Base-by-base conservation (phyloP, 73 alveolate species). In the Blepharisma japonicum region DNA sequence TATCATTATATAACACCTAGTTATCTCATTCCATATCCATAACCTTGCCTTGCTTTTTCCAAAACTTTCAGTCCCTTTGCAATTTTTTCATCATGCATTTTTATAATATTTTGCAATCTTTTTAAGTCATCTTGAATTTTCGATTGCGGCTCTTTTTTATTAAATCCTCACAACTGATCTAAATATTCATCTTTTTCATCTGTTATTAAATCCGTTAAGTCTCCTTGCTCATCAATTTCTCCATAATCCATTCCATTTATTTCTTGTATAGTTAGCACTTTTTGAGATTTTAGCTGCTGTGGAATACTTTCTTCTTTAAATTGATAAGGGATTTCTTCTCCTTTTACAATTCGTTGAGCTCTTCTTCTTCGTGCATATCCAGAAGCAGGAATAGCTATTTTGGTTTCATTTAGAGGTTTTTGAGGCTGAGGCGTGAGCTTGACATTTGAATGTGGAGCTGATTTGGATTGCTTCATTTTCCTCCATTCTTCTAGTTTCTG, bases 161-260 rank as follows among this genome's bases (percentile, higher is more conserved):
- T 39, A 20, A 61, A 9, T 61, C 18, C 38, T 14, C 23, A 61
- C 39, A 61, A 25, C 48, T 61, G 14, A 5, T 61, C 46, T 18
- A 61, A 61, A 14, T 61, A 14, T 39, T 61, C 74, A 5, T 61
- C 74, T 1, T 25, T 61, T 20, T 61, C 74, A 61, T 61, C 74
- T 2, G 74, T 14, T 18, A 61, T 61, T 9, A 61, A 25, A 20
- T 61, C 47, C 23, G 0, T n/a, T 5, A 61, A 61, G 3, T 25
- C 46, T 14, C 23, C 11, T 14, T 61, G 47, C 39, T 25, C 47
- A 61, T 61, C 74, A 61, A 61, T 61, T 14, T 61, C 74, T 20
- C 47, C 18, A 61, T 61, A 61, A 20, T 61, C 46, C 74, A 61
- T 20, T 14, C 46, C 18, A 20, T n/a, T 14, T 39, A 61, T 14